These are phyloP conservation scores for Scheffersomyces lignicola DNA, from an alignment of 1,139 yeast species.

Conservation along the genomic window DNA sequence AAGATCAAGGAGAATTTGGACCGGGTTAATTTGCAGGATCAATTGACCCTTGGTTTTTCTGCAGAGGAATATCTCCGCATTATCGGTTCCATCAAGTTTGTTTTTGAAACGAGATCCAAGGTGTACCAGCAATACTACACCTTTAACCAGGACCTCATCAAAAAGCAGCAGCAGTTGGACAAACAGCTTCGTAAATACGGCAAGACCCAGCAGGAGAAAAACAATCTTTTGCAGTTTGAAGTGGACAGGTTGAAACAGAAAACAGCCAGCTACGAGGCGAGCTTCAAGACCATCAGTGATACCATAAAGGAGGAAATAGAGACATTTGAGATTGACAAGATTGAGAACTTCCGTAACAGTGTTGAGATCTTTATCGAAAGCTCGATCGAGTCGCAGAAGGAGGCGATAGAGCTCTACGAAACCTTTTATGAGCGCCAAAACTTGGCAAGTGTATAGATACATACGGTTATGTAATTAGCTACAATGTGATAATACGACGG, in stretches of 20 bases:
- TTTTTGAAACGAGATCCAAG: constrained; percentile 75
- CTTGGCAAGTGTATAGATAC: constrained; percentile 19
- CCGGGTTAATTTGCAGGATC: constrained; percentile 81
- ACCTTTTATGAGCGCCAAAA: constrained; percentile 65
- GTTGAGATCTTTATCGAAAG: constrained; percentile 91
- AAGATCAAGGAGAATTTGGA: constrained; percentile 75
- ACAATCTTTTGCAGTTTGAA: constrained; percentile 54
- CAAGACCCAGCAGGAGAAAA: constrained; percentile 58
- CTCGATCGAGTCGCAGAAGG: constrained; percentile 91
- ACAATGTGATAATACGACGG: neutral
- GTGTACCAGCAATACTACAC: constrained; percentile 61
- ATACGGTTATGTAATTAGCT: neutral
- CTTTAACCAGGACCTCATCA: constrained; percentile 40
- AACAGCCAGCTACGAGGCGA: constrained; percentile 53
- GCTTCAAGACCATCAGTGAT: constrained; percentile 61
- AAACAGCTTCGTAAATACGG: constrained; percentile 52
- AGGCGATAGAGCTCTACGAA: constrained; percentile 93
- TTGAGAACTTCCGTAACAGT: constrained; percentile 83
- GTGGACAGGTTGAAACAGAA: constrained; percentile 59
- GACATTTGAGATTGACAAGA: constrained; percentile 70
- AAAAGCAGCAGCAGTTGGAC: constrained; percentile 51
- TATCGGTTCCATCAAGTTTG: constrained; percentile 71
- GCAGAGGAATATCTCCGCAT: constrained; percentile 84
- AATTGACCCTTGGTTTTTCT: constrained; percentile 81
- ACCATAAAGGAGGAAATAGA: constrained; percentile 70